Percentiles rank a stretch among this genome's conserved stretches.
These are phyloP conservation scores for Blastomyces emzantsi DNA, from an alignment of 2,329 filamentous ascomycete genomes.

Conservation along the genomic window DNA sequence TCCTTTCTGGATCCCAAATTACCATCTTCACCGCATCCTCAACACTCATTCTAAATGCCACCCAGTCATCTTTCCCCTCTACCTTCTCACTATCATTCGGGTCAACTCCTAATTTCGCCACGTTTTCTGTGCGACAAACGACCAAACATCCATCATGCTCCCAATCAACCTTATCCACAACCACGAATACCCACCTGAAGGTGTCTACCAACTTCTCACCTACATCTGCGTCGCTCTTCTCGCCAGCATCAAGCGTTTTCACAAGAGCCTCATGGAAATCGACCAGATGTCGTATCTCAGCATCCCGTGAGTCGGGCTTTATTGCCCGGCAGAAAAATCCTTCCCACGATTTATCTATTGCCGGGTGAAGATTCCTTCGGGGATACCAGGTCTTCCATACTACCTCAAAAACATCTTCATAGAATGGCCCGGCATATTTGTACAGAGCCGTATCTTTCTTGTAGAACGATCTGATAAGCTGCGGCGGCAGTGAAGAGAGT, in stretches of 20 bases:
- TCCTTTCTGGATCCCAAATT: conserved; percentile 8
- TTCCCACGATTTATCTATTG: neutral
- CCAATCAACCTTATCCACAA: conserved; percentile 5
- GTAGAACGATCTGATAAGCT: neutral
- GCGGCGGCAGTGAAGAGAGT: neutral
- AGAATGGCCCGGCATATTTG: neutral
- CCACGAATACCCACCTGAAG: conserved; percentile 1
- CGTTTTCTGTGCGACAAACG: conserved; percentile 1
- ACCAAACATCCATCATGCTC: conserved; percentile 1
- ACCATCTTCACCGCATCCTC: conserved; percentile 9
- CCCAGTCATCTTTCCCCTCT: neutral
- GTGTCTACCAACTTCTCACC: conserved; percentile 3
- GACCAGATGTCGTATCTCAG: neutral
- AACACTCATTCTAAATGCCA: conserved; percentile 6
- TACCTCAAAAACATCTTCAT: conserved; percentile 6
- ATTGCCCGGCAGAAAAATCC: conserved; percentile 9
- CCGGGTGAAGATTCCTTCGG: conserved; percentile 2
- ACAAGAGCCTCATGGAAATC: conserved; percentile 1
- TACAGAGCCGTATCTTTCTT: conserved; percentile 6
- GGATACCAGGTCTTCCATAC: conserved; percentile 10
- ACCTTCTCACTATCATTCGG: neutral
- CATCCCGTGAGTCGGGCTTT: neutral
- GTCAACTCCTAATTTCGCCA: conserved; percentile 1
- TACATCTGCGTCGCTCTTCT: neutral
- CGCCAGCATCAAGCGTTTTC: neutral